phyloP scores from a whole-genome alignment of 1,284 basidiomycete species.

The Sporisorium reilianum region DNA sequence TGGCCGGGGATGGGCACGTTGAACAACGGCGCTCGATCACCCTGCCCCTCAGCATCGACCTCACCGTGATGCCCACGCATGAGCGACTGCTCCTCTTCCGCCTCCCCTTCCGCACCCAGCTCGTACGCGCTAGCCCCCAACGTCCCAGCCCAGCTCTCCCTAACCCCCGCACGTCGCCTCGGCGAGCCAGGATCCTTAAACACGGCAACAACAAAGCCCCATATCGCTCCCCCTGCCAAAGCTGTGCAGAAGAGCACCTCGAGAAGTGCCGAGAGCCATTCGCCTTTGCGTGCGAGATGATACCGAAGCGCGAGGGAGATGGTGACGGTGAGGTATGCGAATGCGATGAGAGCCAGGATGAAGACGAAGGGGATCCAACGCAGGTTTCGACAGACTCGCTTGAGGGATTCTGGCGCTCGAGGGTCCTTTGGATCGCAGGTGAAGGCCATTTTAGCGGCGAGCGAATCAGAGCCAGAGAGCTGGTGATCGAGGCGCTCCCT shows the following conservation, averaged over 20 bases:
- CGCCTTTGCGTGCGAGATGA: slow-evolving; percentile 23
- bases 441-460: slow-evolving; percentile 26
- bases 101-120: slow-evolving; percentile 13
- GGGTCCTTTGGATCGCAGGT: slow-evolving; percentile 51
- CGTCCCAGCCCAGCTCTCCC: slow-evolving; percentile 17
- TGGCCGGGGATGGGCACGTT: slow-evolving; percentile 48
- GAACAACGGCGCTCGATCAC: slow-evolving; percentile 37
- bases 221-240: slow-evolving; percentile 44
- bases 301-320: slow-evolving; percentile 46
- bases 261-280: slow-evolving; percentile 30
- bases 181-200: slow-evolving; percentile 48
- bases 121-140: slow-evolving; percentile 21
- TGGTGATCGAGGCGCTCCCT: too few species aligned
- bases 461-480: too few species aligned
- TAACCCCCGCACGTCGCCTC: neutral
- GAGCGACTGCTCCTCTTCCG: slow-evolving; percentile 27
- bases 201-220: slow-evolving; percentile 53
- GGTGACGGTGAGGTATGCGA: slow-evolving; percentile 45
- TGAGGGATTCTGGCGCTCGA: slow-evolving; percentile 24
- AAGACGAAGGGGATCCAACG: slow-evolving; percentile 48
- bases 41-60: neutral
- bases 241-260: slow-evolving; percentile 41
- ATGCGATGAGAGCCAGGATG: slow-evolving; percentile 41
- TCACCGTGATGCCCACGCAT: slow-evolving; percentile 16
- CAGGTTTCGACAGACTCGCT: slow-evolving; percentile 30